Evolutionary conservation across 148 eudicot genomes (phyloP).

Genomic region (Cornus florida): DNA sequence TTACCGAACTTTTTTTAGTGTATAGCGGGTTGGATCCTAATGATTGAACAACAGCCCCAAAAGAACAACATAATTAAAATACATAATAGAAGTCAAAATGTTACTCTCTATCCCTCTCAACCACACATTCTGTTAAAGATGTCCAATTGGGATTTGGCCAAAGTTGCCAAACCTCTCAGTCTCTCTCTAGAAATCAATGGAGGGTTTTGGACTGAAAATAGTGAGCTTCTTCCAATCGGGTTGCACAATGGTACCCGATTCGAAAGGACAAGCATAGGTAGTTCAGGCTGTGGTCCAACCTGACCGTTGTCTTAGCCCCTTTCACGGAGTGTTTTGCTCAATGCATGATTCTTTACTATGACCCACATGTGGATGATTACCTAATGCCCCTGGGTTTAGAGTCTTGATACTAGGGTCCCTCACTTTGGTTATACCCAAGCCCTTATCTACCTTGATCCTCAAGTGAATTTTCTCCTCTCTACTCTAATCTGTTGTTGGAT

Average conservation of each 20-base stretch:
- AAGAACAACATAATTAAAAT: too few species aligned
- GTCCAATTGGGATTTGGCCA: too few species aligned
- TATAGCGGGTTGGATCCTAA: too few species aligned
- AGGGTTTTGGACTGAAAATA: background rate
- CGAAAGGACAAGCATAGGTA: conserved; percentile 59
- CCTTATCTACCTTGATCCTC: conserved; percentile 74
- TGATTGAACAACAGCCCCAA: too few species aligned
- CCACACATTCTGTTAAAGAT: too few species aligned
- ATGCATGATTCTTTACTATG: conserved; percentile 79
- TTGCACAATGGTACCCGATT: conserved; percentile 47
- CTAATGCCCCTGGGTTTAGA: conserved; percentile 82
- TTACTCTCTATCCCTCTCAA: too few species aligned
- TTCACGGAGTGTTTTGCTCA: conserved; percentile 74
- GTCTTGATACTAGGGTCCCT: conserved; percentile 74
- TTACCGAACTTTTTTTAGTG: too few species aligned
- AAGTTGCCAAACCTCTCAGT: background rate
- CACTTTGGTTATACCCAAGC: conserved; percentile 63
- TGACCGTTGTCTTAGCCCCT: conserved; percentile 57
- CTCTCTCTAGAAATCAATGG: background rate
- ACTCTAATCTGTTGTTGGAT: background rate
- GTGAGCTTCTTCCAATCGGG: background rate
- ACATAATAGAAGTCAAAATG: too few species aligned
- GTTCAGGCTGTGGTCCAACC: conserved; percentile 94
- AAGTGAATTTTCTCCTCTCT: conserved; percentile 41
- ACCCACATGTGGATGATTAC: conserved; percentile 63